Evolutionary conservation across 176 grass and related monocot genomes (phyloP), one percentile per base, ranked within the genome.

Genomic region (Oryza australiensis): DNA sequence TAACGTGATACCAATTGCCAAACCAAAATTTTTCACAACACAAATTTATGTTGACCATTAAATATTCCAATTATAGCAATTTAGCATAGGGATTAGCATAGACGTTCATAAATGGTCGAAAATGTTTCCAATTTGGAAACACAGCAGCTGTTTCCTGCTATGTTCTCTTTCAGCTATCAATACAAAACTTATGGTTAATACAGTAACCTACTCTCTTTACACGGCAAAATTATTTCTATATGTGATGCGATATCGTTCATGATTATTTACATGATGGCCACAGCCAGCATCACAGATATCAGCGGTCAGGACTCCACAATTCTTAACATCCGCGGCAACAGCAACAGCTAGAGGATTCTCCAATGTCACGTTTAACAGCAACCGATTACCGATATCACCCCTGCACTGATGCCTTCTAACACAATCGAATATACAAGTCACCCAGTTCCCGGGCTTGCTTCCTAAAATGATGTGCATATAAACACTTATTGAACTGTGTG

Each of bases 201-300:
- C 28, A 49, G 26, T 30, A 32, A 51, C 38, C 84, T 86, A 89
- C 62, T 26, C 69, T 69, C 68, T 90, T 79, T 86, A 86, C 88
- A 86, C 20, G 24, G 73, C 73, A 73, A 55, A 59, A 83, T 74
- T 69, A 90, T 74, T 86, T 73, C 62, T 86, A 79, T 90, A 78
- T 83, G 68, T 74, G 74, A 64, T 32, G 81, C 62, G 49, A 37
- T 57, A 78, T 53, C 73, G 59, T 64, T 82, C 70, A 73, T 62
- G 62, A 57, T 68, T 90, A 90, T 90, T 72, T 90, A 90, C 83
- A 83, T 4, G 57, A 68, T 49, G 84, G 74, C 32, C 80, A 51
- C 38, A 77, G 67, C 73, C 42, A 77, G 66, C 66, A 60, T 76
- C 76, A 64, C 11, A 20, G 82, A 78, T 42, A 78, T 26, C 35